A percentile compares a stretch with the other conserved stretches of the same genome.
Evolutionary conservation across 164 flowering plant genomes (phyloP).

Genomic region (Tetracentron sinense): DNA sequence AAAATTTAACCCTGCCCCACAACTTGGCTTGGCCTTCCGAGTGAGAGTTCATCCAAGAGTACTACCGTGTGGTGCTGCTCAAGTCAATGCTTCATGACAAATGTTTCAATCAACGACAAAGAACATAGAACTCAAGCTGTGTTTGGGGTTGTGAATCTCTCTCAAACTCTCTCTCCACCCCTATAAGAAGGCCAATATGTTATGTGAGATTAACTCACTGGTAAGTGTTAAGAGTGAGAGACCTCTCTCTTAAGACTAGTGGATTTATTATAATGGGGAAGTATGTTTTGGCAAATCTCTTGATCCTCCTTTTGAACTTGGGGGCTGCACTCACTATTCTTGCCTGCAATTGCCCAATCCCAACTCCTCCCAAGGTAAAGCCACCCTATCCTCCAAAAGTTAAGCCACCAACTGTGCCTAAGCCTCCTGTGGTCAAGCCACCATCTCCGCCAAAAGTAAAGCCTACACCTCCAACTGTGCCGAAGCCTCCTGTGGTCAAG

Average conservation of each 20-base stretch:
- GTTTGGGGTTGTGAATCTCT: no score
- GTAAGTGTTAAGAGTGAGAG: neutral
- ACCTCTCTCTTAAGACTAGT: neutral
- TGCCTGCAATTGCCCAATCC: slow-evolving; percentile 34
- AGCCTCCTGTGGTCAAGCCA: slow-evolving; percentile 7
- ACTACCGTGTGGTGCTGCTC: slow-evolving; percentile 7
- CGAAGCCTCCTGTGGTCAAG: no score
- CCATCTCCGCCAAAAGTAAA: neutral
- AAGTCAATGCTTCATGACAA: slow-evolving; percentile 15
- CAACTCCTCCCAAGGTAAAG: slow-evolving; percentile 9
- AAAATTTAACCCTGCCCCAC: no score
- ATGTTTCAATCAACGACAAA: neutral
- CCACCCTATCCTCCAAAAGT: slow-evolving; percentile 14
- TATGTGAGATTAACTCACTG: neutral
- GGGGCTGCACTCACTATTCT: slow-evolving; percentile 27
- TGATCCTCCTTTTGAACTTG: slow-evolving; percentile 27
- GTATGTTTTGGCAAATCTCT: slow-evolving; percentile 15
- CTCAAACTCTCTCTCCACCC: slow-evolving; percentile 2
- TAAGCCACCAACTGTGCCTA: slow-evolving; percentile 11
- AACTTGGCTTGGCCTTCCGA: no score
- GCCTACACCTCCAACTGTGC: slow-evolving; percentile 10
- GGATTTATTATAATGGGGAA: slow-evolving; percentile 19
- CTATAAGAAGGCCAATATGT: neutral
- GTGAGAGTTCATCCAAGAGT: no score
- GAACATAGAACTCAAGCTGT: neutral